Percentiles rank a stretch among this genome's conserved stretches.
Evolutionary conservation across 2,329 filamentous ascomycete genomes (phyloP).

Genomic region (Sporothrix mexicana): DNA sequence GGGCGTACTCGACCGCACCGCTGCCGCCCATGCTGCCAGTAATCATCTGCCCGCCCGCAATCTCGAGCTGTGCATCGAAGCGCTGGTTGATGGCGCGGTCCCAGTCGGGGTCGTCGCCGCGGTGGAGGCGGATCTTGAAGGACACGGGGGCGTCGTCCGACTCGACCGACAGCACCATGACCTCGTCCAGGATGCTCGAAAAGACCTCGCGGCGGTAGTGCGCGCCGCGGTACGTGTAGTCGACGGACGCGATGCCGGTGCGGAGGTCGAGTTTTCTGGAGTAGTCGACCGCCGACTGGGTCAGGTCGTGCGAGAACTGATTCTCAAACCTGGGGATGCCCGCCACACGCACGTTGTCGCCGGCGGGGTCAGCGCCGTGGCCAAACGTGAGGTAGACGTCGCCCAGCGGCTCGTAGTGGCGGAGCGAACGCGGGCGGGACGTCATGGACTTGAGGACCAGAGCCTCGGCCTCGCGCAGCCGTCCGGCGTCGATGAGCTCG

Average conservation of each 20-base stretch:
- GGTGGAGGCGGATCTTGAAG: not conserved
- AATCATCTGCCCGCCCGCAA: slow-evolving; percentile 1
- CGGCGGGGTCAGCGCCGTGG: slow-evolving; percentile 5
- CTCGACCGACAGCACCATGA: not conserved
- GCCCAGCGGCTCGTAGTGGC: slow-evolving; percentile 5
- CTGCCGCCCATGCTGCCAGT: slow-evolving; percentile 17
- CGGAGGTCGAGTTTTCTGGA: not conserved
- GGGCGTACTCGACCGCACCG: not conserved
- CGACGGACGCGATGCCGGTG: not conserved
- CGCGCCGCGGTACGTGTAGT: not conserved
- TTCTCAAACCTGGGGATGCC: slow-evolving; percentile 15
- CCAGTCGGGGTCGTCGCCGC: slow-evolving; percentile 4
- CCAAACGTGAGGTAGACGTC: slow-evolving; percentile 1
- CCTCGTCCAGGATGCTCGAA: not conserved
- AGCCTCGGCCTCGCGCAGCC: not conserved
- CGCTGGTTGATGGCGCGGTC: slow-evolving; percentile 10
- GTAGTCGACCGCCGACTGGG: not conserved
- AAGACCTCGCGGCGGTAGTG: slow-evolving; percentile 18
- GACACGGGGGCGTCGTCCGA: not conserved
- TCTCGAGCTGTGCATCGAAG: not conserved
- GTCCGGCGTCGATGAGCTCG: not conserved
- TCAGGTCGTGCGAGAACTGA: not conserved
- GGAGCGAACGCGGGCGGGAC: not conserved
- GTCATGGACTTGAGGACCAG: slow-evolving; percentile 2
- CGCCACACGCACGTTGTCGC: not conserved